phyloP scores from a whole-genome alignment of 805 yeast species.

The Wickerhamomyces bovis region DNA sequence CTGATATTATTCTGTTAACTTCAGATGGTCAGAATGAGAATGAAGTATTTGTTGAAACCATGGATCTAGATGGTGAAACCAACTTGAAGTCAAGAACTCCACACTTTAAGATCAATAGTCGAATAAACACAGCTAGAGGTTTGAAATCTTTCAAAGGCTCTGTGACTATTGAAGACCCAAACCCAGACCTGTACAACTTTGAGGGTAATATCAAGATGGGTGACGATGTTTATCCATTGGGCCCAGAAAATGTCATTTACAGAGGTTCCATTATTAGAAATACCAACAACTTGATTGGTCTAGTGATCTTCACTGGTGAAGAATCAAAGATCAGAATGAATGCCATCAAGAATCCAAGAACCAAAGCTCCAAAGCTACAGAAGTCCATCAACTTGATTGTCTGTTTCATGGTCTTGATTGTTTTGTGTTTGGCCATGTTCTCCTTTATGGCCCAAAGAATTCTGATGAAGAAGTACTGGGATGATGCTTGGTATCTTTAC shows the following conservation, averaged over 20 bases:
- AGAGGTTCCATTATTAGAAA: constrained; percentile 89
- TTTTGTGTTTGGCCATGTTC: constrained; percentile 65
- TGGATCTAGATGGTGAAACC: constrained; percentile 98
- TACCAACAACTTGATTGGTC: constrained; percentile 66
- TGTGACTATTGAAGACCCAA: constrained; percentile 83
- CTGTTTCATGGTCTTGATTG: constrained; percentile 80
- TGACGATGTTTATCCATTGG: constrained; percentile 48
- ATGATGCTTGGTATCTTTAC: constrained; percentile 66
- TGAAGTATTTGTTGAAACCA: constrained; percentile 82
- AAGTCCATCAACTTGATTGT: constrained; percentile 77
- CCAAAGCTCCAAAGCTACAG: constrained; percentile 91
- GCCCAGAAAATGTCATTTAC: constrained; percentile 78
- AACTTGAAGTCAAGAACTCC: constrained; percentile 75
- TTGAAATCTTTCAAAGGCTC: constrained; percentile 45
- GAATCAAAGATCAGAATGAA: constrained; percentile 96
- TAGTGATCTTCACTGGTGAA: constrained; percentile 91
- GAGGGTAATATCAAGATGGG: constrained; percentile 62
- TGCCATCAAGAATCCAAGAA: constrained; percentile 81
- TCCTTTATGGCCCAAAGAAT: constrained; percentile 76
- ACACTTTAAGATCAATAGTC: constrained; percentile 52
- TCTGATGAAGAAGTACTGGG: constrained; percentile 32
- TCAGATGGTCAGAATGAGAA: constrained; percentile 50
- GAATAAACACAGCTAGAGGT: constrained; percentile 43
- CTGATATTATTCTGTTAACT: constrained; percentile 73
- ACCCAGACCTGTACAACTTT: constrained; percentile 82